phyloP scores from a whole-genome alignment of 495 filamentous ascomycete species.

The Immersiella caudata region DNA sequence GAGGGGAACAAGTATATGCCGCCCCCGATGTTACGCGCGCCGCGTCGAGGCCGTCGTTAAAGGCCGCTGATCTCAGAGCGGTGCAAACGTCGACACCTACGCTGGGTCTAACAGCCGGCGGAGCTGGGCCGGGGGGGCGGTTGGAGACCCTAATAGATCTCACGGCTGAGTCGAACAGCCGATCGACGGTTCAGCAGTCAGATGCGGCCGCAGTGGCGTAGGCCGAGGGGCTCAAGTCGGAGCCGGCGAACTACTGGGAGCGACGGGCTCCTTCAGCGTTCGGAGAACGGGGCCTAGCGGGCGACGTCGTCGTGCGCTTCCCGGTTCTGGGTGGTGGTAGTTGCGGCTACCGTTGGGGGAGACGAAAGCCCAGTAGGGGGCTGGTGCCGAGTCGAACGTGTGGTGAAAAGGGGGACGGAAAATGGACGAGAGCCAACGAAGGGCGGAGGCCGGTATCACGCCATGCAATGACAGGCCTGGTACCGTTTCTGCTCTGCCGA shows the following conservation, averaged over 20 bases:
- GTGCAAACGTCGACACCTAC: not conserved
- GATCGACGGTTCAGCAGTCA: not conserved
- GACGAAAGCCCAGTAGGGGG: not conserved
- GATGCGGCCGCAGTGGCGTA: not conserved
- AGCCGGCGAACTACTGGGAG: not conserved
- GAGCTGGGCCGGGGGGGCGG: not conserved
- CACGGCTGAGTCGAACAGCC: not conserved
- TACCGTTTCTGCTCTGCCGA: not conserved
- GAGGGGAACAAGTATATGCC: not conserved
- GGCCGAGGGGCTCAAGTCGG: not conserved
- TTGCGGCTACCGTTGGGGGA: not conserved
- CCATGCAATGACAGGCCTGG: conserved; percentile 6
- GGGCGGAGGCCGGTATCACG: conserved; percentile 2
- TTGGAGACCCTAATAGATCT: not conserved
- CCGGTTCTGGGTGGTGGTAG: not conserved
- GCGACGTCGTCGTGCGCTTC: not conserved
- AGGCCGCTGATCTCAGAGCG: not conserved
- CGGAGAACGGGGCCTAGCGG: not conserved
- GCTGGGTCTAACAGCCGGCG: not conserved
- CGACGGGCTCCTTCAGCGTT: not conserved
- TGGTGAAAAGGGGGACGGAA: not conserved
- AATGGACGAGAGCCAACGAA: not conserved
- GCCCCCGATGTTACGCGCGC: not conserved
- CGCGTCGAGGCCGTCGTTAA: not conserved
- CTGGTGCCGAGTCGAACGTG: not conserved